Percentiles rank a stretch among this genome's conserved stretches.
phyloP scores from a whole-genome alignment of 345 rosid genomes.

The Camelina laxa region DNA sequence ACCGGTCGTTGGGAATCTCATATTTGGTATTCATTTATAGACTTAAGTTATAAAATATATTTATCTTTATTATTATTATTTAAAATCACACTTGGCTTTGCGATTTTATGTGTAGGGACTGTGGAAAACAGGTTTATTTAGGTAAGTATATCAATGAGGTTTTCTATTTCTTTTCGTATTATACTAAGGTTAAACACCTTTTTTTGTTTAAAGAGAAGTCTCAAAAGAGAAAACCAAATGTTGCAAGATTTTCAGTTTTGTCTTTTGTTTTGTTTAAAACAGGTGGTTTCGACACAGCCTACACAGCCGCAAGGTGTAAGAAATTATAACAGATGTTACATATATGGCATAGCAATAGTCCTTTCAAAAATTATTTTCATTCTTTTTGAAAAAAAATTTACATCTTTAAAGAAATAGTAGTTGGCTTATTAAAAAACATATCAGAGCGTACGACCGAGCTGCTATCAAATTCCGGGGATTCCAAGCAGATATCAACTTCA shows the following conservation, averaged over 20 bases:
- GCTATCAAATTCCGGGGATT: conserved; percentile 90
- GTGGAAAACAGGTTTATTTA: conserved; percentile 90
- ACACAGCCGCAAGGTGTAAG: conserved; percentile 80
- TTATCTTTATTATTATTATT: neutral
- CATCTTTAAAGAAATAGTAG: neutral
- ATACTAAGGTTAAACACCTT: neutral
- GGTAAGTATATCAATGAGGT: conserved; percentile 52
- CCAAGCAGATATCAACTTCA: conserved; percentile 85
- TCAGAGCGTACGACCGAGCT: conserved; percentile 92
- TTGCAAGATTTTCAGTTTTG: conserved; percentile 13
- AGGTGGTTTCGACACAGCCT: conserved; percentile 97
- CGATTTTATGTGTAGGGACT: conserved; percentile 64
- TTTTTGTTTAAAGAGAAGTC: neutral
- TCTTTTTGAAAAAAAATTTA: neutral
- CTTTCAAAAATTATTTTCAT: neutral
- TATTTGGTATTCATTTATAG: conserved; percentile 62
- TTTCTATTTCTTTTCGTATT: neutral
- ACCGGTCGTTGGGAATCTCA: conserved; percentile 99
- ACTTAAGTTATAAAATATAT: neutral
- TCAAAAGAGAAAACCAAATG: neutral
- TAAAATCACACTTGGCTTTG: neutral
- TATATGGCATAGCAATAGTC: neutral
- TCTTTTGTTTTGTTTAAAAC: neutral
- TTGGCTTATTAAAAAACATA: neutral
- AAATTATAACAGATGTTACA: conserved; percentile 2